Conservation (phyloP, 495 filamentous ascomycete species). For the Stereocaulon alpinum region DNA sequence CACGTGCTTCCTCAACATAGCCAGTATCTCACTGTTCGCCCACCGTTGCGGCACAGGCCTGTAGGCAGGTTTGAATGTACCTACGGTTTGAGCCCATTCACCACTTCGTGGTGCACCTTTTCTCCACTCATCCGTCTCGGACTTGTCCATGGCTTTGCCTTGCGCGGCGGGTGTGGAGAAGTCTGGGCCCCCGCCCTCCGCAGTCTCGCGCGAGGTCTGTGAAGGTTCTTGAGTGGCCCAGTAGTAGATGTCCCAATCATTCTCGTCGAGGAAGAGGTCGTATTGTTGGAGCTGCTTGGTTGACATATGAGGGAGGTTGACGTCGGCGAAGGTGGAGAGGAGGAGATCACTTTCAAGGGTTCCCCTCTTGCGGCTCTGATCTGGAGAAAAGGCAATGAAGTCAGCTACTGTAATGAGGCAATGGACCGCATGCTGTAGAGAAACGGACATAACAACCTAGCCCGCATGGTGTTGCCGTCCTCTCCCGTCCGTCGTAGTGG, state of each 20-base stretch:
- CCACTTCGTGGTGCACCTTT: constrained; percentile 47
- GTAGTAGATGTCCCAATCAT: constrained; percentile 99
- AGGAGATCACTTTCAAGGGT: constrained; percentile 93
- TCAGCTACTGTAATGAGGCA: background rate
- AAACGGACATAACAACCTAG: constrained; percentile 77
- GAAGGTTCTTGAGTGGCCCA: constrained; percentile 90
- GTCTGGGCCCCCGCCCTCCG: constrained; percentile 23
- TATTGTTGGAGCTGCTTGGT: constrained; percentile 66
- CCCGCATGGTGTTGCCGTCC: constrained; percentile 70
- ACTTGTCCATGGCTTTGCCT: constrained; percentile 32
- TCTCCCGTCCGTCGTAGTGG: constrained; percentile 73
- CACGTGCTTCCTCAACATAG: constrained; percentile 72
- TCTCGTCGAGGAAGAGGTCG: constrained; percentile 93
- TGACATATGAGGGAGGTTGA: constrained; percentile 63
- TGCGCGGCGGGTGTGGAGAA: constrained; percentile 25
- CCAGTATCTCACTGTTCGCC: constrained; percentile 69
- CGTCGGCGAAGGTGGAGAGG: constrained; percentile 87
- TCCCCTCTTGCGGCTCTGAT: constrained; percentile 93
- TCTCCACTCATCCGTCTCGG: constrained; percentile 45
- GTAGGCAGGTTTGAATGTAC: constrained; percentile 89
- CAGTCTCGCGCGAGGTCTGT: constrained; percentile 31
- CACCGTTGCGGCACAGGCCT: constrained; percentile 78
- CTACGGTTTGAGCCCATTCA: constrained; percentile 95
- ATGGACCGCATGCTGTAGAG: constrained; percentile 1
- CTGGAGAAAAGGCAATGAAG: constrained; percentile 32